Conservation (phyloP, 2,329 filamentous ascomycete species). For the Sphaerulina musiva region DNA sequence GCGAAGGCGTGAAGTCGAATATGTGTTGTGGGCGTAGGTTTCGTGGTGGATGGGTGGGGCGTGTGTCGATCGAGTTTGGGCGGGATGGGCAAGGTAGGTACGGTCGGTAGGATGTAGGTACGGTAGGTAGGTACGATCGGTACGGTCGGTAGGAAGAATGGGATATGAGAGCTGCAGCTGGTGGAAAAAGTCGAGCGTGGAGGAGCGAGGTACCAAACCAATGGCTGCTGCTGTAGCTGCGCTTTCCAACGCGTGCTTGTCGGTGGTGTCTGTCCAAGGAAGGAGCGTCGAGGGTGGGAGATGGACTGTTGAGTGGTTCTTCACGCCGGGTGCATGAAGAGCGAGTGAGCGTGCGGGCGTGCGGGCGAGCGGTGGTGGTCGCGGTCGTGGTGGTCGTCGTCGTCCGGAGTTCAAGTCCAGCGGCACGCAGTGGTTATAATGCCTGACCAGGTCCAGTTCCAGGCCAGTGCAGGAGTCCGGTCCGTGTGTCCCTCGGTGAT, state of each 20-base stretch:
- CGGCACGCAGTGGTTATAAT: background rate
- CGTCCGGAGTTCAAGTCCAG: background rate
- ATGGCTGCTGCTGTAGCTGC: constrained; percentile 6
- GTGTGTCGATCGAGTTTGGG: background rate
- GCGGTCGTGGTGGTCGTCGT: background rate
- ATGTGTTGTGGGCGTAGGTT: constrained; percentile 8
- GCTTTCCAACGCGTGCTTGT: constrained; percentile 2
- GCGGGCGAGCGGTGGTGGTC: background rate
- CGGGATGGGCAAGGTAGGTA: background rate
- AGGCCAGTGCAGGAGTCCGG: background rate
- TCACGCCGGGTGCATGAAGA: constrained; percentile 3
- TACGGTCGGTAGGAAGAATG: no score
- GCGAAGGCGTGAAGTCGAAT: background rate
- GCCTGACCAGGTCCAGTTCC: background rate
- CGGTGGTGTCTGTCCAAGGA: constrained; percentile 4
- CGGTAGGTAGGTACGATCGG: no score
- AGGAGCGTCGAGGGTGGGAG: background rate
- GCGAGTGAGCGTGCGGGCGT: no score
- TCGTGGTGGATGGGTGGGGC: no score
- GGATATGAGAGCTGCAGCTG: constrained; percentile 1
- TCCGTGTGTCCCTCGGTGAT: background rate
- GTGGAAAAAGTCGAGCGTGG: background rate
- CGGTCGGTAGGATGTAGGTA: no score
- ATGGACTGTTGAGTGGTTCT: background rate
- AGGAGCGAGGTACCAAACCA: constrained; percentile 12